Conservation (phyloP, 352 stramenopile species). For the Globisporangium yorkense region DNA sequence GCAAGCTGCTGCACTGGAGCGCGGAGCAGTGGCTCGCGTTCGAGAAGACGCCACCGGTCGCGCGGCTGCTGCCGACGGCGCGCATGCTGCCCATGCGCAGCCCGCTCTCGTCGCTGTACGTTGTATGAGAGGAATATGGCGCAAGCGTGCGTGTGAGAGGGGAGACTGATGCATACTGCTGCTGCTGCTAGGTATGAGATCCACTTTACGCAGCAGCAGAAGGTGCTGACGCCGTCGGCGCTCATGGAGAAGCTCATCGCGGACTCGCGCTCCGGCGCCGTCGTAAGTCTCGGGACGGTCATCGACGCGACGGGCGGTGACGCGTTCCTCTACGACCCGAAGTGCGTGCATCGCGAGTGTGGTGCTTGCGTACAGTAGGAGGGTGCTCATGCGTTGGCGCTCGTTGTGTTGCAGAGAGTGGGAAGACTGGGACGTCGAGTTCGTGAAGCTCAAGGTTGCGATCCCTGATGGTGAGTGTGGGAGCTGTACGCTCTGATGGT, state of each 20-base stretch:
- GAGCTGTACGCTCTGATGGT: not conserved
- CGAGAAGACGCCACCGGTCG: slow-evolving; percentile 48
- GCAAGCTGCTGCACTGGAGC: slow-evolving; percentile 70
- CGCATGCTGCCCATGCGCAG: slow-evolving; percentile 74
- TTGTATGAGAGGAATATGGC: not conserved
- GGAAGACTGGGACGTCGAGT: slow-evolving; percentile 86
- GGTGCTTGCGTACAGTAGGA: not conserved
- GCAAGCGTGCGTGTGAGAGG: not conserved
- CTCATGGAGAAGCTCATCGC: slow-evolving; percentile 83
- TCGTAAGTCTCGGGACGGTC: slow-evolving; percentile 69
- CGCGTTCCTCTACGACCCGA: slow-evolving; percentile 65
- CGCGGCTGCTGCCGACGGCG: slow-evolving; percentile 38
- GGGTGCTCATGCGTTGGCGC: not conserved
- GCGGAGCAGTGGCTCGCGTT: slow-evolving; percentile 57
- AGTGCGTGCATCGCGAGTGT: slow-evolving; percentile 29
- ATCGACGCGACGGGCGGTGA: slow-evolving; percentile 73
- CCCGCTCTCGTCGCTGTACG: slow-evolving; percentile 75
- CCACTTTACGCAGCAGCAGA: slow-evolving; percentile 56
- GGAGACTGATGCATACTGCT: too few relatives aligned
- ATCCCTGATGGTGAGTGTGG: slow-evolving; percentile 27
- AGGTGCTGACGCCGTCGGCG: slow-evolving; percentile 53
- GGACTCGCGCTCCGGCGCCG: slow-evolving; percentile 42
- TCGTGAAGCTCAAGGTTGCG: slow-evolving; percentile 53
- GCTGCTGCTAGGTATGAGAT: slow-evolving; percentile 63
- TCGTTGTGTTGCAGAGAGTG: slow-evolving; percentile 49